Conservation (phyloP, 345 rosid genomes). For the Acer campestre region DNA sequence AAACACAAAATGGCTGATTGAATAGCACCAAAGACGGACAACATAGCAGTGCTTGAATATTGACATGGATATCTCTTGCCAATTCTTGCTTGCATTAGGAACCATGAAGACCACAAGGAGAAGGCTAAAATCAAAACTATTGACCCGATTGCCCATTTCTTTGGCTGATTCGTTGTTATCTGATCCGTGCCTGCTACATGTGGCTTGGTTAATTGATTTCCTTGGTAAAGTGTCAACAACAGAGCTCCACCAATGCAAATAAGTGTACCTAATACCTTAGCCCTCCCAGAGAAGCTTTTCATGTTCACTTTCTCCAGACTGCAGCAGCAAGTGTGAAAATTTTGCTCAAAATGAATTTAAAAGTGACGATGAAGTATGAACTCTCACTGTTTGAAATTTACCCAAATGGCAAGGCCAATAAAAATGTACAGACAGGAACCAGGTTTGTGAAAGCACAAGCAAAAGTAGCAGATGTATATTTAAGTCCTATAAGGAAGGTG, state of each 20-base stretch:
- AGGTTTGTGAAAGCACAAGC: conserved; percentile 59
- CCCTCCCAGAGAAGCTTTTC: conserved; percentile 42
- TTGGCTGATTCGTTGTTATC: conserved; percentile 5
- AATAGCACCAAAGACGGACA: conserved; percentile 55
- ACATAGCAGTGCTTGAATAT: conserved; percentile 61
- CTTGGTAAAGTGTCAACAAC: conserved; percentile 52
- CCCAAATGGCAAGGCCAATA: conserved; percentile 66
- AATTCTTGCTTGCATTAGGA: conserved; percentile 55
- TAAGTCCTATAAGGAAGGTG: conserved; percentile 66
- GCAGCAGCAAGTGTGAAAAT: conserved; percentile 10
- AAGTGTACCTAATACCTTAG: conserved; percentile 52
- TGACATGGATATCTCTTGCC: conserved; percentile 52
- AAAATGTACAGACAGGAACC: conserved; percentile 66
- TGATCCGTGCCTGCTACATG: conserved; percentile 19
- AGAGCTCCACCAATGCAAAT: conserved; percentile 65
- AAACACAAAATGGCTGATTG: conserved; percentile 52
- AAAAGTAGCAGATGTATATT: conserved; percentile 72
- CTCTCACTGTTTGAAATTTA: conserved; percentile 11
- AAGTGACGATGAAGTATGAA: too few species aligned
- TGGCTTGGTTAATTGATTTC: conserved; percentile 39
- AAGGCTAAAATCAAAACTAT: conserved; percentile 34
- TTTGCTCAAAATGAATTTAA: neutral
- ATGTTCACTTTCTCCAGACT: conserved; percentile 57
- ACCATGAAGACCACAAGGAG: conserved; percentile 49
- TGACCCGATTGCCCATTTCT: conserved; percentile 53